A percentile compares a stretch with the other conserved stretches of the same genome.
These are phyloP conservation scores for Trametes pubescens DNA, from an alignment of 1,284 basidiomycete genomes.

Conservation along the genomic window DNA sequence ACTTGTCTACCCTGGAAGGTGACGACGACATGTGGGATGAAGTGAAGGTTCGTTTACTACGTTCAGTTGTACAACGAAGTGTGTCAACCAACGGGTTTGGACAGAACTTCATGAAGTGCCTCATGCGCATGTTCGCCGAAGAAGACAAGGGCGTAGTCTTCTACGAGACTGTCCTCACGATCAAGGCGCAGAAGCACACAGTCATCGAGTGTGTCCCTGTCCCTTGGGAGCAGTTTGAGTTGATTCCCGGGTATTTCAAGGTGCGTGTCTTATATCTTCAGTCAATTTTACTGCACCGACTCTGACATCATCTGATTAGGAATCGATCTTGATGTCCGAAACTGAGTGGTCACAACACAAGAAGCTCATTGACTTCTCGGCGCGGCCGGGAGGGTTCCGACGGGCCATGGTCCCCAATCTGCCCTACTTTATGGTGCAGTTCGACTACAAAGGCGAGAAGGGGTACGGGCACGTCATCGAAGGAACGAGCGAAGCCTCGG, in stretches of 20 bases:
- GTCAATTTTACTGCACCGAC: conserved; percentile 9
- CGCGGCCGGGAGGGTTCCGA: conserved; percentile 89
- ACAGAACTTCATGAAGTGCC: conserved; percentile 99
- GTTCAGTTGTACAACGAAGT: not conserved
- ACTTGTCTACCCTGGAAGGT: conserved; percentile 89
- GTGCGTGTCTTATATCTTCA: conserved; percentile 50
- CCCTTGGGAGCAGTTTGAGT: conserved; percentile 84
- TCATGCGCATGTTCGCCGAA: conserved; percentile 94
- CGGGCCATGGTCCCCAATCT: conserved; percentile 94
- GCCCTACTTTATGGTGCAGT: conserved; percentile 99
- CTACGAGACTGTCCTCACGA: conserved; percentile 89
- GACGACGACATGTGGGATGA: conserved; percentile 99
- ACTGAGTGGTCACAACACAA: conserved; percentile 98
- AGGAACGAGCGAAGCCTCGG: conserved; percentile 74
- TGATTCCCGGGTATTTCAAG: conserved; percentile 94
- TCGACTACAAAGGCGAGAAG: conserved; percentile 96
- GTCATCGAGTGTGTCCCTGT: conserved; percentile 94
- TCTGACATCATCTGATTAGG: conserved; percentile 52
- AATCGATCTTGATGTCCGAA: conserved; percentile 92
- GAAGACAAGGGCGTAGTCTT: conserved; percentile 92
- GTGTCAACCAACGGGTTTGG: conserved; percentile 11
- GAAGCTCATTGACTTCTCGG: conserved; percentile 93
- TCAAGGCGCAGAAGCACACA: conserved; percentile 91
- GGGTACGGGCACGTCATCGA: conserved; percentile 98
- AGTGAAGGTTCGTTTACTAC: conserved; percentile 69